phyloP scores from a whole-genome alignment of 208 protist species.

The Crithidia brevicula region DNA sequence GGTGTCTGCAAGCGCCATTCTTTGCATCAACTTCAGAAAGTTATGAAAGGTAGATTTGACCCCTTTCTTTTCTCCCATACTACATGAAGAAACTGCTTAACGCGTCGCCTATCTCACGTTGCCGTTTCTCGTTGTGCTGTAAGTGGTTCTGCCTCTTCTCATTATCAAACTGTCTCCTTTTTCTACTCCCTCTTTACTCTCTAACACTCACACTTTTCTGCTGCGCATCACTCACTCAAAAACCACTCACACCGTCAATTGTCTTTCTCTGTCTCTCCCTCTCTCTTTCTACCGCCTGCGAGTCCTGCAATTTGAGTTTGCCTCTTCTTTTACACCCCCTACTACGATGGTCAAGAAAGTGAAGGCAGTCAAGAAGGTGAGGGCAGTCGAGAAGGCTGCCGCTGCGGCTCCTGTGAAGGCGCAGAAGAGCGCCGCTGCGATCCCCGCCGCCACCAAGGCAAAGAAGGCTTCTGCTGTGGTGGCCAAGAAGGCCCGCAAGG shows the following conservation, averaged over 20 bases:
- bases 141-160: no score
- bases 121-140: no score
- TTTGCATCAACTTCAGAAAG: no score
- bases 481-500: constrained; percentile 7
- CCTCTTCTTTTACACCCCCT: not conserved
- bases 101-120: no score
- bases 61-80: no score
- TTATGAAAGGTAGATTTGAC: no score
- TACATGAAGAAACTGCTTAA: no score
- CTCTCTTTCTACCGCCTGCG: not conserved
- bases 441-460: not conserved
- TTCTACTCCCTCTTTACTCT: no score
- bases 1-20: no score
- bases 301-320: not conserved
- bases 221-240: no score
- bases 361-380: constrained; percentile 12
- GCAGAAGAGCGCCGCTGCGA: constrained; percentile 1
- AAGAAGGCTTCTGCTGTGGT: not conserved
- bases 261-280: not conserved
- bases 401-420: constrained; percentile 4
- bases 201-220: not conserved
- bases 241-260: not conserved
- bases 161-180: no score
- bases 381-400: not conserved
- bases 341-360: constrained; percentile 1